Base-by-base conservation (phyloP, 2,329 filamentous ascomycete genomes). In the Colletotrichum brevisporum region DNA sequence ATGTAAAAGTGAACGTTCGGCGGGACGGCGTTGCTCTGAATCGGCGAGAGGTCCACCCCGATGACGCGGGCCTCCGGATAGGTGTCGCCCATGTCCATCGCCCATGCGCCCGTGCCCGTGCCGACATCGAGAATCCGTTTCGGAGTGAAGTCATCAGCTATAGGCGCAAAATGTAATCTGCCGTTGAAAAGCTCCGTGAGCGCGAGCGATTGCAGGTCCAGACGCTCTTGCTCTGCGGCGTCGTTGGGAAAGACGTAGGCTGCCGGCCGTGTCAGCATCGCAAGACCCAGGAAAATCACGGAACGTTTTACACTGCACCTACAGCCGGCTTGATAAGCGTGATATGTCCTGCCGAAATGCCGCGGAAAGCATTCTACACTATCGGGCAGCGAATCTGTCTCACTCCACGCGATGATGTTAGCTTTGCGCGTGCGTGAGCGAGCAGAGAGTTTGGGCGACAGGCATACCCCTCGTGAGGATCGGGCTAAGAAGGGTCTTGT, bases 1-100 rank as follows among this genome's bases (percentile, higher is more conserved):
- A 95, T 86, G 69, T 89, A 89, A 72, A 95, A 95, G 71, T 89
- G 88, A 15, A 94, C 90, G 71, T 95, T 95, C 18, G 88, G 86
- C 0, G 92, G 92, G 1, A 94, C 90, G 55, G 87, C 83, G 5
- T 81, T 81, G 2, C 90, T 90, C 74, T 93, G 91, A 27, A 92
- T 89, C 2, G 90, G 90, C 1, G 90, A 92, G 6, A 93, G 82
- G 74, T 93, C 91, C 9, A 88, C 91, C 39, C 89, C 91, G 56
- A 86, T 84, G 36, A 93, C 83, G 69, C 85, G 79, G 12, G 90
- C 81, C 4, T 84, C 75, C 13, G 90, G 90, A 69, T 90, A 92
- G 56, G 82, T 75, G 72, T 90, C 87, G 73, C 88, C 89, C 82
- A 93, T 87, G 74, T 91, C 88, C 67, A 93, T 89, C 13, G 90